These are phyloP conservation scores for Debaryomyces tyrocola DNA, from an alignment of 805 yeast genomes.

Conservation along the genomic window DNA sequence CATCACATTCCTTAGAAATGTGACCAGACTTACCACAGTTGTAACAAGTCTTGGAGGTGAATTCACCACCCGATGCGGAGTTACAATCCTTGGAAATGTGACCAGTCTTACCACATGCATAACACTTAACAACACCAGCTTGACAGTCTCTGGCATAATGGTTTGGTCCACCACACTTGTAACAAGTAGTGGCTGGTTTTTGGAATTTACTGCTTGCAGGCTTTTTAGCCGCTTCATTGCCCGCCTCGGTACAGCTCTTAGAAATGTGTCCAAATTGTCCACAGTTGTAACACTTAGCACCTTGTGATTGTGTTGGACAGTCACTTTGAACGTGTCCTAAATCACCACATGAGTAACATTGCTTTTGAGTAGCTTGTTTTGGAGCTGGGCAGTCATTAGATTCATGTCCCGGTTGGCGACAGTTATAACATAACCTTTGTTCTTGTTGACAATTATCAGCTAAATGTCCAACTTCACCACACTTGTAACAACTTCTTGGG, in stretches of 20 bases:
- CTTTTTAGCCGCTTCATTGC: constrained; percentile 22
- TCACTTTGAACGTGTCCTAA: constrained; percentile 87
- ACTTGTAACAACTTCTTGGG: constrained; percentile 84
- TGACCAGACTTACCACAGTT: constrained; percentile 81
- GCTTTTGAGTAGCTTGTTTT: constrained; percentile 79
- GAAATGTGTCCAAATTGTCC: constrained; percentile 74
- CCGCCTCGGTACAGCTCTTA: constrained; percentile 59
- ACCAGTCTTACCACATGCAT: constrained; percentile 88
- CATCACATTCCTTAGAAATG: constrained; percentile 74
- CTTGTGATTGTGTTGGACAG: constrained; percentile 67
- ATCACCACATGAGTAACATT: constrained; percentile 92
- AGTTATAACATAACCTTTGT: constrained; percentile 89
- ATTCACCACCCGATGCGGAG: constrained; percentile 50
- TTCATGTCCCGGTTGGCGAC: constrained; percentile 87
- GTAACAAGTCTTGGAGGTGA: constrained; percentile 61
- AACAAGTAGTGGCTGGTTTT: constrained; percentile 59
- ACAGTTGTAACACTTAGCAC: constrained; percentile 69
- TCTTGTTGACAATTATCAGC: constrained; percentile 85
- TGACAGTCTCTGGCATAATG: constrained; percentile 91
- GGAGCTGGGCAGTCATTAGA: constrained; percentile 87
- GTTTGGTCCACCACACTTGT: constrained; percentile 91
- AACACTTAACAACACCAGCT: constrained; percentile 72
- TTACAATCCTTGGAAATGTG: constrained; percentile 86
- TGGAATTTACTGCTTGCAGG: constrained; percentile 14
- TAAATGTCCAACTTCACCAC: constrained; percentile 89